Evolutionary conservation across 352 stramenopile species (phyloP), one percentile per base, ranked within the genome.

Genomic region (Globisporangium parvum): DNA sequence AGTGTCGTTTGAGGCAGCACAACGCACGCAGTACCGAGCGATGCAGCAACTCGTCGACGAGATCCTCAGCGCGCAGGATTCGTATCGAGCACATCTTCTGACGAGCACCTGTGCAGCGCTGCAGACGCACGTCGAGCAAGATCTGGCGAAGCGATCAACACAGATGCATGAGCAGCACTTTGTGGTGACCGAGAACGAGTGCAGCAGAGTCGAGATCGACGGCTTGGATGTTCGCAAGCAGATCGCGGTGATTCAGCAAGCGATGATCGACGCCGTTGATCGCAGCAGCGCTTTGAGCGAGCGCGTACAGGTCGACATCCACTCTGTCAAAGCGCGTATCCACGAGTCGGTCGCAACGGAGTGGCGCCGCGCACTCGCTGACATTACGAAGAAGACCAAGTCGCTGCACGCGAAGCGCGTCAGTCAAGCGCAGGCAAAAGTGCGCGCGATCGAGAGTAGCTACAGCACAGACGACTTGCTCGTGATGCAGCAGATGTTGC

Each of bases 401-500:
- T 39, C 40, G 11, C 54, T 60, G 1, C 37, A 59, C 11, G 26
- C 21, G 2, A 37, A 70, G 33, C 54, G 41, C 17, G 17, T 68
- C 1, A 26, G 20, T 24, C 39, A 71, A 51, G 53, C 65, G 10
- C 68, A 58, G 23, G 50, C 50, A 15, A 71, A 73, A 45, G 31
- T 77, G 12, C 17, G 9, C 6, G 53, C 59, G 2, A 77, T 72
- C 17, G 66, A 73, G 42, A 68, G 60, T 20, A 60, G 45, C 50
- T 76, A 70, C 55, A 65, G 66, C 52, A 69, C 65, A n/a, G 65
- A 73, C 28, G 68, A 70, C 33, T 40, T 76, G 17, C 42, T 55
- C 39, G 50, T 53, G 6, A 64, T 76, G 68, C 65, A 76, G 68
- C 58, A 73, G 42, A 67, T 76, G 65, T 53, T 73, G 6, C 56